Evolutionary conservation across 2,329 filamentous ascomycete species (phyloP).

Genomic region (Volutella citrinella): DNA sequence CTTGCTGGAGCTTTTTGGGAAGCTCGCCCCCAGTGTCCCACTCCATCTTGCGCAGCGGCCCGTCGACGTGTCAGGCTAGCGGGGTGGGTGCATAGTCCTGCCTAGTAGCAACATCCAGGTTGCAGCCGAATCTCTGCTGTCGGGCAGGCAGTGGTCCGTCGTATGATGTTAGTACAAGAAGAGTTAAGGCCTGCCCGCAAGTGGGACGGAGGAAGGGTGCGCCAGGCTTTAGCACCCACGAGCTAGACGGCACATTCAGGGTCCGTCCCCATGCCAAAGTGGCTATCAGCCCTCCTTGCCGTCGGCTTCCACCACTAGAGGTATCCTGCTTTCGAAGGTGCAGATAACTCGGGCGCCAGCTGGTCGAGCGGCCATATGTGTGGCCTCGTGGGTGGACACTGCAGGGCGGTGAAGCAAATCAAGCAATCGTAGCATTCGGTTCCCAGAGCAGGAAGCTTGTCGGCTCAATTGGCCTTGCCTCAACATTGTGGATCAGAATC

Average conservation of each 20-base stretch:
- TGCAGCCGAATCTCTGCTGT: conserved; percentile 3
- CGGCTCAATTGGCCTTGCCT: no score
- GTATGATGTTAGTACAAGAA: conserved; percentile 20
- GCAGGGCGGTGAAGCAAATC: no score
- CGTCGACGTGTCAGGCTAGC: conserved; percentile 11
- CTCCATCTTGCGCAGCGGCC: conserved; percentile 13
- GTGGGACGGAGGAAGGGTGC: conserved; percentile 17
- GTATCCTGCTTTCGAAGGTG: conserved; percentile 15
- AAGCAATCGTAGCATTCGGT: no score
- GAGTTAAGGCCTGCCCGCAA: conserved; percentile 14
- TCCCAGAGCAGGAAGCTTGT: no score
- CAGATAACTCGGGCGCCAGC: conserved; percentile 19
- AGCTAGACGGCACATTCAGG: conserved; percentile 24
- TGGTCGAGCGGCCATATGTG: conserved; percentile 14
- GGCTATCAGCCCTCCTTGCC: conserved; percentile 20
- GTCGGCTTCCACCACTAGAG: conserved; percentile 20
- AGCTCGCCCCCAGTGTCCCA: conserved; percentile 5
- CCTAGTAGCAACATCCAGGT: not conserved
- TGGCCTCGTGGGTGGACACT: conserved; percentile 3
- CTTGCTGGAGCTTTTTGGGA: no score
- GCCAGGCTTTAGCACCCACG: conserved; percentile 22
- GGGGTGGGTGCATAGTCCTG: not conserved
- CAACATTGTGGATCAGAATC: no score
- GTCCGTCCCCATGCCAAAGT: conserved; percentile 22
- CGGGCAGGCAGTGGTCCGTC: conserved; percentile 13